These are phyloP conservation scores for Agaricus sinodeliciosus DNA, from an alignment of 768 basidiomycete species.

Conservation along the genomic window DNA sequence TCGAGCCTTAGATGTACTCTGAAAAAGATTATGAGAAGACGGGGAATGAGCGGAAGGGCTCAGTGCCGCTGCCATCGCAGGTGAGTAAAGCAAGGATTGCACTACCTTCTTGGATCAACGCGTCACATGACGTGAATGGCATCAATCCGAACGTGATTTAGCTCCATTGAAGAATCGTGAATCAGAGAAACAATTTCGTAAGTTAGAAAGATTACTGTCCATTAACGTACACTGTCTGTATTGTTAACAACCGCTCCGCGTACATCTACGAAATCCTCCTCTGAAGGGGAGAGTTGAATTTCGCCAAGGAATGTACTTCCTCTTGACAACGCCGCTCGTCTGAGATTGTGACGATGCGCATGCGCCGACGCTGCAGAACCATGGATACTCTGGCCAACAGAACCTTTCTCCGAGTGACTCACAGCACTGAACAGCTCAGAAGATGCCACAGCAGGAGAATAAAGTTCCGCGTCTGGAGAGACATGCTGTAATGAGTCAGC, in stretches of 20 bases:
- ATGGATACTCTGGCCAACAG: not conserved
- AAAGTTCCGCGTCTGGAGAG: not conserved
- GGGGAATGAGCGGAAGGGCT: not conserved
- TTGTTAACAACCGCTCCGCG: too few species aligned
- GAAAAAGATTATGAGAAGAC: slow-evolving; percentile 37
- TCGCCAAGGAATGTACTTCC: not conserved
- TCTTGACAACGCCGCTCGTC: not conserved
- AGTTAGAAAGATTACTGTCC: too few species aligned
- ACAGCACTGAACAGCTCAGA: slow-evolving; percentile 4
- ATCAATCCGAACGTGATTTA: not conserved
- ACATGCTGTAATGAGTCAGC: not conserved
- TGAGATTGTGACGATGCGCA: not conserved
- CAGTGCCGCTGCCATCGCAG: slow-evolving; percentile 14
- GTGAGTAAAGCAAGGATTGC: not conserved
- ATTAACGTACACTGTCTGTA: too few species aligned
- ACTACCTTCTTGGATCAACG: not conserved
- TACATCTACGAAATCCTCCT: not conserved
- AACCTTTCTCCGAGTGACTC: not conserved
- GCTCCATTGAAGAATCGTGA: too few species aligned
- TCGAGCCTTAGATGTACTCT: slow-evolving; percentile 42
- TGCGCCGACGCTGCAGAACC: not conserved
- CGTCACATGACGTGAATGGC: slow-evolving; percentile 12
- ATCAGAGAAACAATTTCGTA: too few species aligned
- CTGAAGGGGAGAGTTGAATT: not conserved
- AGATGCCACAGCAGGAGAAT: slow-evolving; percentile 11